Base-by-base conservation (phyloP, 768 basidiomycete genomes). In the Serpula lacrymans region DNA sequence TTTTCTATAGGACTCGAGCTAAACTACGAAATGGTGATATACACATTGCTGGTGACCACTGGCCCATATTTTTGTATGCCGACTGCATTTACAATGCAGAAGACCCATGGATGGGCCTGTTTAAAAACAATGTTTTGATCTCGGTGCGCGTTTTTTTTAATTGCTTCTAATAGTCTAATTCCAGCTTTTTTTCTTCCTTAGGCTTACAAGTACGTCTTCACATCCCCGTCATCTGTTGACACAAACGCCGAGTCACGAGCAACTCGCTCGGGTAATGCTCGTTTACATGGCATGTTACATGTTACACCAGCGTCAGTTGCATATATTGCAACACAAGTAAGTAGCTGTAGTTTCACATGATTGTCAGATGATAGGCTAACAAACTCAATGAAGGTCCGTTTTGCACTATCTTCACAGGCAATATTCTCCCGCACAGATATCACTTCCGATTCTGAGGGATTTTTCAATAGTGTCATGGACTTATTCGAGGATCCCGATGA, bases 171-270 rank as follows among this genome's bases (percentile, higher is more conserved):
- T n/a, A n/a, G n/a, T n/a, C n/a, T n/a, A n/a, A n/a, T n/a, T n/a
- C n/a, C n/a, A n/a, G n/a, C n/a, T n/a, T n/a, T n/a, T n/a, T n/a
- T n/a, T n/a, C n/a, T 20, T 7, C 20, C 12, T 25, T 26, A 60
- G 58, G 56, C 52, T 1, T 57, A 38, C 24, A 57, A 52, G 23
- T 49, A 56, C 32, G 40, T 60, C 13, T 60, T 60, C 24, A 60
- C 53, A 2, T 58, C 52, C 1, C 57, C 59, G 1, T 57, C 55
- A 29, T 57, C 55, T 5, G 55, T 57, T 4, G 48, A 58, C 9
- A 51, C 49, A 20, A n/a, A n/a, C n/a, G n/a, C n/a, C n/a, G 54
- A 52, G 29, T 21, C 43, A 6, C 37, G 34, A 13, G 49, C 46
- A 7, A 53, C 49, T 3, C 41, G 39, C 4, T 52, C 38, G 5